Percentiles rank a stretch among this genome's conserved stretches.
These are phyloP conservation scores for Globisporangium emineosum DNA, from an alignment of 352 stramenopile genomes.

Conservation along the genomic window DNA sequence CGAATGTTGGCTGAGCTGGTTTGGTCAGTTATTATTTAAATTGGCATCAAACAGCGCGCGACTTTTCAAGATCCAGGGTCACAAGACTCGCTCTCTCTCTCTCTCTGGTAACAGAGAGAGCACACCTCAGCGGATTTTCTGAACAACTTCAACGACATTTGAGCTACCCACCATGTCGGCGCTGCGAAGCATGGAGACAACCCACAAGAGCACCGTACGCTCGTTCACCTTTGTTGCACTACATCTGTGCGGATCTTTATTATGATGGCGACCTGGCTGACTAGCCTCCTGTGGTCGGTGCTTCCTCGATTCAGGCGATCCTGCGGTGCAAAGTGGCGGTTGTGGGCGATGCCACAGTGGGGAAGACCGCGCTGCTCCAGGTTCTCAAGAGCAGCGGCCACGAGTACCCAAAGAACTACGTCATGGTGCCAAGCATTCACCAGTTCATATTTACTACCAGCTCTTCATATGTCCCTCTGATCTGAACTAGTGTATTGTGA, in stretches of 20 bases:
- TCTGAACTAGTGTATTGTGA: background rate
- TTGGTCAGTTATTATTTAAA: background rate
- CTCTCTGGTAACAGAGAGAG: background rate
- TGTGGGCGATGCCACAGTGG: constrained; percentile 87
- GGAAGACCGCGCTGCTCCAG: constrained; percentile 89
- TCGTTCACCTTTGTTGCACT: background rate
- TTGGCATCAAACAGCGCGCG: background rate
- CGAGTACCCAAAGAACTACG: constrained; percentile 94
- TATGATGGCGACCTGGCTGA: background rate
- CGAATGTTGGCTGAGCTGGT: no score
- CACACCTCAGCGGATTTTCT: background rate
- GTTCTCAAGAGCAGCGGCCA: constrained; percentile 90
- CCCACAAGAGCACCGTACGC: constrained; percentile 81
- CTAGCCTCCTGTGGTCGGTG: background rate
- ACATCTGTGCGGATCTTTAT: background rate
- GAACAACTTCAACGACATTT: background rate
- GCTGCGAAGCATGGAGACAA: constrained; percentile 90
- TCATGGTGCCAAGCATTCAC: constrained; percentile 67
- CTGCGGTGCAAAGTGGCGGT: constrained; percentile 90
- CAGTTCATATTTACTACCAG: background rate
- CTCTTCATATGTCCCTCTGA: background rate
- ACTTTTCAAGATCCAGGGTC: background rate
- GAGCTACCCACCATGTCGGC: constrained; percentile 48
- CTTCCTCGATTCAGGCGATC: constrained; percentile 50
- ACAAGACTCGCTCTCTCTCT: background rate